Percentiles rank a stretch among this genome's conserved stretches.
phyloP scores from a whole-genome alignment of 2,329 filamentous ascomycete genomes.

The Cercospora sp. region DNA sequence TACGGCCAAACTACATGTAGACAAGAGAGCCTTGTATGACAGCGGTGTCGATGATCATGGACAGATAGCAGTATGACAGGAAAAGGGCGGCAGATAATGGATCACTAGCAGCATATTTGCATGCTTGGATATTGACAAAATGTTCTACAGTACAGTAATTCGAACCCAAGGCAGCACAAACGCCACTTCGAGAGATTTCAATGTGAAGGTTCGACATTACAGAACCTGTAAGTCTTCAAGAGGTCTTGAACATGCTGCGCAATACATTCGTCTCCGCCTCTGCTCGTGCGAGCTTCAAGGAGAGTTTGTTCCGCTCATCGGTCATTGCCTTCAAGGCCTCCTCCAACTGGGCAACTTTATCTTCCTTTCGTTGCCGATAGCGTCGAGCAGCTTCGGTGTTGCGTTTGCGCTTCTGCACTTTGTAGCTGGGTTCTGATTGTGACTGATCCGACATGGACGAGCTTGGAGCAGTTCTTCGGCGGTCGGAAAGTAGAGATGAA shows the following conservation, averaged over 20 bases:
- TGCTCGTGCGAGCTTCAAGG: constrained; percentile 61
- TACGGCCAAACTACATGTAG: no score
- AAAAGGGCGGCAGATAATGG: not conserved
- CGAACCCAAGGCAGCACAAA: not conserved
- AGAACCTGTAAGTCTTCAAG: not conserved
- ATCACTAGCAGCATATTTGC: not conserved
- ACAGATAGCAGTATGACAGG: not conserved
- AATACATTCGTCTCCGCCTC: constrained; percentile 66
- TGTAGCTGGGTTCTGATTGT: constrained; percentile 14
- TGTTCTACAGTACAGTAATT: not conserved
- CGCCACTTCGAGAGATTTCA: not conserved
- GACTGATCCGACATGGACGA: constrained; percentile 13
- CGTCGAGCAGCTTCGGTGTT: constrained; percentile 72
- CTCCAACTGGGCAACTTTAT: constrained; percentile 65
- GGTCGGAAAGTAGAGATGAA: not conserved
- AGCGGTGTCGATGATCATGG: not conserved
- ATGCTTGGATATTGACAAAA: not conserved
- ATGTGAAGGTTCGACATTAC: no score
- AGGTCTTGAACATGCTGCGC: constrained; percentile 27
- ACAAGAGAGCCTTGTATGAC: not conserved
- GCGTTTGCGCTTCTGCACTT: constrained; percentile 58
- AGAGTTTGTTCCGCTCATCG: constrained; percentile 63
- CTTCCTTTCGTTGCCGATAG: constrained; percentile 69
- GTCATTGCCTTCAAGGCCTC: constrained; percentile 58
- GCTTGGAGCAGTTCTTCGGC: not conserved